Evolutionary conservation across 225 moss, liverwort and hornwort genomes (phyloP).

Genomic region (Straminergon stramineum): DNA sequence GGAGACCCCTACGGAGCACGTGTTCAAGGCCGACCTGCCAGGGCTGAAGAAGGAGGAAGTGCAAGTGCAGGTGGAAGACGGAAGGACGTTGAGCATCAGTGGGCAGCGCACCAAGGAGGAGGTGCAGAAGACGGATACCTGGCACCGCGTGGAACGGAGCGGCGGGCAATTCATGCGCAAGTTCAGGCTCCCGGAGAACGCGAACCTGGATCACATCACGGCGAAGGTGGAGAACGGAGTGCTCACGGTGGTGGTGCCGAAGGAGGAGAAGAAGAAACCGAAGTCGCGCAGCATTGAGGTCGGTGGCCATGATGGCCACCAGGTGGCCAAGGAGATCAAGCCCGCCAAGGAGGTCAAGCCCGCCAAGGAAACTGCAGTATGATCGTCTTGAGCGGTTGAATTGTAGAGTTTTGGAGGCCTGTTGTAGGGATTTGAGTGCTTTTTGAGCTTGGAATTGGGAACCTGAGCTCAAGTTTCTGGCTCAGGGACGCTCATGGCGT

Average conservation of each 20-base stretch:
- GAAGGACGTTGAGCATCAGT: background rate
- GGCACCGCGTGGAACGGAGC: background rate
- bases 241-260: background rate
- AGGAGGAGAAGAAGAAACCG: background rate
- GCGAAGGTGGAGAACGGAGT: conserved; percentile 12
- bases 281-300: background rate
- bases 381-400: background rate
- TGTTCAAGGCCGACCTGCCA: background rate
- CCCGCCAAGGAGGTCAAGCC: background rate
- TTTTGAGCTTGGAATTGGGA: too few species aligned
- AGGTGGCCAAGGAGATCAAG: background rate
- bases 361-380: background rate
- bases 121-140: conserved; percentile 1
- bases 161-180: background rate
- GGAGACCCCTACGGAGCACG: background rate
- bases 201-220: background rate
- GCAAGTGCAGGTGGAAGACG: background rate
- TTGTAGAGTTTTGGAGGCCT: background rate
- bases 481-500: background rate
- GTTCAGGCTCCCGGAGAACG: background rate
- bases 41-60: background rate
- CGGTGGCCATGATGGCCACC: background rate
- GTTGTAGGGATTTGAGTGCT: background rate
- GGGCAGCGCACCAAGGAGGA: conserved; percentile 6
- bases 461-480: background rate